These are phyloP conservation scores for Globisporangium middletonii DNA, from an alignment of 352 stramenopile species.

Conservation along the genomic window DNA sequence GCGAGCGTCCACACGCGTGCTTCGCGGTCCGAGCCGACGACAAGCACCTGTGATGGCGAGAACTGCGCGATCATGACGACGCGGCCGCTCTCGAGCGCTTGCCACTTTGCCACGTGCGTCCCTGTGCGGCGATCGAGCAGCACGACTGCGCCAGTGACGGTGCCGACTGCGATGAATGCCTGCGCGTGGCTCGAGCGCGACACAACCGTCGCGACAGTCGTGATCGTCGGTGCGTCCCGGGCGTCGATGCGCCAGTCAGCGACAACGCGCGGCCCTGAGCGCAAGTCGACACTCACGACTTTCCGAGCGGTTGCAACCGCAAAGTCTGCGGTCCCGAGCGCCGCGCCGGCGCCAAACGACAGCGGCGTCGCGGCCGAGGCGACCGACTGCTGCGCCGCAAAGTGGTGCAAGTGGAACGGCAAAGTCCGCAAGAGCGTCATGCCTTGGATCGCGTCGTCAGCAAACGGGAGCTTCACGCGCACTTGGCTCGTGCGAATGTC, in stretches of 20 bases:
- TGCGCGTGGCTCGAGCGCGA: conserved; percentile 9
- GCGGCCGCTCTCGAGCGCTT: conserved; percentile 36
- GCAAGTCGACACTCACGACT: conserved; percentile 42
- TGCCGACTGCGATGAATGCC: conserved; percentile 36
- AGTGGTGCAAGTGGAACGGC: conserved; percentile 8
- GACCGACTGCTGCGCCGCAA: not conserved
- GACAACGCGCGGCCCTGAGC: conserved; percentile 37
- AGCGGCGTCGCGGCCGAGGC: not conserved
- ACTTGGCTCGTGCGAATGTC: conserved; percentile 62
- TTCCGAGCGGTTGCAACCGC: conserved; percentile 42
- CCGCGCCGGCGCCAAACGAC: not conserved
- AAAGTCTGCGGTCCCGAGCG: conserved; percentile 30
- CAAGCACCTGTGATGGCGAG: conserved; percentile 44
- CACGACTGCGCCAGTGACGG: conserved; percentile 30
- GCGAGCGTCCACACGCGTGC: conserved; percentile 54
- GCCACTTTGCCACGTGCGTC: conserved; percentile 37
- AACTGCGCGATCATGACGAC: conserved; percentile 55
- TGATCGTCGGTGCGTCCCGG: conserved; percentile 28
- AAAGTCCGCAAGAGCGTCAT: conserved; percentile 22
- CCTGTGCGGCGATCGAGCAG: conserved; percentile 56
- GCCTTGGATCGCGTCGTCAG: conserved; percentile 36
- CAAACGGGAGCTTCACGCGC: conserved; percentile 47
- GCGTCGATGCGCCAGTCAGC: conserved; percentile 57
- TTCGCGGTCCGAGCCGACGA: conserved; percentile 59
- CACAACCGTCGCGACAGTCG: conserved; percentile 31